Percentiles rank a stretch among this genome's conserved stretches.
Evolutionary conservation across 306 rosid genomes (phyloP).

Genomic region (Cucurbita maxima): DNA sequence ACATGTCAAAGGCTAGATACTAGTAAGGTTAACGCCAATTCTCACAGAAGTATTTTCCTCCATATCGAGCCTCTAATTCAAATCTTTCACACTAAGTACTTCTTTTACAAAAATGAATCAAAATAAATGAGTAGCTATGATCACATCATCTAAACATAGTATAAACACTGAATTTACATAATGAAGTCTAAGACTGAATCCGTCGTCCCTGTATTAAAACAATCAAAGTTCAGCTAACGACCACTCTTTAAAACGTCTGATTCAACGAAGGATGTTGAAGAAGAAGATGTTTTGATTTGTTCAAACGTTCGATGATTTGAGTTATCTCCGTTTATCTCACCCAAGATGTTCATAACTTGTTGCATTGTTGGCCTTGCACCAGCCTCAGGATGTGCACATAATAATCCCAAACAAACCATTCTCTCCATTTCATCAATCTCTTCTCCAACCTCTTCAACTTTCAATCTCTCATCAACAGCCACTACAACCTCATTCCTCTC

Average conservation of each 20-base stretch:
- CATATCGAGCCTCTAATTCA: background rate
- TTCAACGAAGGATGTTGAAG: slow-evolving; percentile 11
- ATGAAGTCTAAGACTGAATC: background rate
- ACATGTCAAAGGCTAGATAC: too few relatives aligned
- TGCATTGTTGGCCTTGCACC: slow-evolving; percentile 40
- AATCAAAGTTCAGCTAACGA: slow-evolving; percentile 6
- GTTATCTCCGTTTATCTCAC: background rate
- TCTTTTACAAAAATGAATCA: background rate
- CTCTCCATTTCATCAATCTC: slow-evolving; percentile 30
- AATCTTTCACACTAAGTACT: background rate
- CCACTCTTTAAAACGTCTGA: slow-evolving; percentile 3
- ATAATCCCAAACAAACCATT: slow-evolving; percentile 38
- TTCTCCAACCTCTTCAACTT: slow-evolving; percentile 13
- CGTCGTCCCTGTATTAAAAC: background rate
- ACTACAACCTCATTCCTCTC: slow-evolving; percentile 16
- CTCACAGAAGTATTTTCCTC: background rate
- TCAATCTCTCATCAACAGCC: slow-evolving; percentile 39
- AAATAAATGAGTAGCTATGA: background rate
- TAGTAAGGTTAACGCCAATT: too few relatives aligned
- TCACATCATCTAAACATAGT: background rate
- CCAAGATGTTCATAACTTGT: slow-evolving; percentile 40
- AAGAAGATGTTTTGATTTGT: slow-evolving; percentile 19
- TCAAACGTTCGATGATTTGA: slow-evolving; percentile 39
- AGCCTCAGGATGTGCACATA: slow-evolving; percentile 40
- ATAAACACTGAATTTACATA: background rate